Evolutionary conservation across 2,329 filamentous ascomycete genomes (phyloP), one percentile per base, ranked within the genome.

Genomic region (Pyricularia sp.): DNA sequence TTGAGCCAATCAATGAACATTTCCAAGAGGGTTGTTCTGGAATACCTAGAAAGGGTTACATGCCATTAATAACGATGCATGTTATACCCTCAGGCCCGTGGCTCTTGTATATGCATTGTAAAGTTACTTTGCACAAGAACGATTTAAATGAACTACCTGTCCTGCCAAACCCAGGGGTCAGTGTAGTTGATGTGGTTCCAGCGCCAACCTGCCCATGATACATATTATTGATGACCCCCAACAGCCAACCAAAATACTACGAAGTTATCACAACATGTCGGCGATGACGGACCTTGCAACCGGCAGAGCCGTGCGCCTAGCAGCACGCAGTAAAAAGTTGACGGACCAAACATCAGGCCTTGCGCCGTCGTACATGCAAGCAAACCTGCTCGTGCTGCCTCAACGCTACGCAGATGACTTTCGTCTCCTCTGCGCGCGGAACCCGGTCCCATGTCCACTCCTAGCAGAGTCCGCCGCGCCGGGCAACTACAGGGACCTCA

Each of bases 401-500:
- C 83, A 81, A 0, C 75, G 78, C 33, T 85, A 88, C 74, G 86
- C 87, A 6, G 69, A 77, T n/a, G 85, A 89, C 74, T 90, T 89
- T 74, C 81, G 83, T 12, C 74, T 81, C 17, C 82, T 89, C 26
- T 90, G 87, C 75, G 78, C 80, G 0, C 82, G 86, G 63, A 90
- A 90, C 72, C 85, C 87, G 2, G 87, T 89, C 0, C 83, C 87
- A 0, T 90, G 87, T 71, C 87, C 87, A 0, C 77, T 90, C 0
- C 79, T 90, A 7, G 86, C 83, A 12, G 83, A 85, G 73, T 85
- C 83, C 2, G 76, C 77, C 0, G 63, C 71, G 0, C 76, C 79
- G 0, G 86, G 86, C 2, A 73, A 77, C 61, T 83, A 77, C 70
- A 14, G 20, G 23, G 6, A 12, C 11, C 68, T 72, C 14, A 69